Evolutionary conservation across 441 rosid species (phyloP).

Genomic region (Sinapis alba): DNA sequence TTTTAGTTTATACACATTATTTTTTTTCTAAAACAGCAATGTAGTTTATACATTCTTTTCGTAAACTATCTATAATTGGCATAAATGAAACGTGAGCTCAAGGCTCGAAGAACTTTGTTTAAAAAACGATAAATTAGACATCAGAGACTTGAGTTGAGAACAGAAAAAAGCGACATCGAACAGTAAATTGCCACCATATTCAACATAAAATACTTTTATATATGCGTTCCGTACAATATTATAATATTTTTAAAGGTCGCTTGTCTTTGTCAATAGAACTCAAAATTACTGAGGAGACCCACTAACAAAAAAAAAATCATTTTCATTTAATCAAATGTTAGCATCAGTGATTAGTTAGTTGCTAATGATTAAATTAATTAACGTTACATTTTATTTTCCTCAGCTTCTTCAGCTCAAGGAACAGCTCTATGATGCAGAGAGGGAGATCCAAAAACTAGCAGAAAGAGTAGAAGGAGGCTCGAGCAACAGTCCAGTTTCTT

Average conservation of each 20-base stretch:
- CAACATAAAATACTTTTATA: slow-evolving; percentile 25
- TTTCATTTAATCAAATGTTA: background rate
- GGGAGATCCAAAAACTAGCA: slow-evolving; percentile 55
- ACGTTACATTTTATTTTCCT: background rate
- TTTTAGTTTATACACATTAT: background rate
- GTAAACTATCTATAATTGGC: slow-evolving; percentile 1
- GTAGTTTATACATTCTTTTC: slow-evolving; percentile 9
- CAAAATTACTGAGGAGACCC: background rate
- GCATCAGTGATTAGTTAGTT: slow-evolving; percentile 24
- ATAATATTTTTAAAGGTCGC: background rate
- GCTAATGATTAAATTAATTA: background rate
- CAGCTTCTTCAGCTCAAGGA: slow-evolving; percentile 66
- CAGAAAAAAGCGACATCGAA: slow-evolving; percentile 18
- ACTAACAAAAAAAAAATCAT: background rate
- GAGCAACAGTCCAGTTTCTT: slow-evolving; percentile 54
- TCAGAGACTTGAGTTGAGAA: slow-evolving; percentile 7
- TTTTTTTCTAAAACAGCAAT: background rate
- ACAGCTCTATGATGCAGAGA: slow-evolving; percentile 54
- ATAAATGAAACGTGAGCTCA: slow-evolving; percentile 46
- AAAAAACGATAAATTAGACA: background rate
- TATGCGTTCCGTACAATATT: slow-evolving; percentile 21
- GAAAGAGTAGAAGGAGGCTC: slow-evolving; percentile 54
- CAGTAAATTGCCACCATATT: slow-evolving; percentile 31
- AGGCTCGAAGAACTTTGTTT: slow-evolving; percentile 50
- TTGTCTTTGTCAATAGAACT: slow-evolving; percentile 31